Evolutionary conservation across 768 basidiomycete genomes (phyloP).

Genomic region (Lyophyllum shimeji): DNA sequence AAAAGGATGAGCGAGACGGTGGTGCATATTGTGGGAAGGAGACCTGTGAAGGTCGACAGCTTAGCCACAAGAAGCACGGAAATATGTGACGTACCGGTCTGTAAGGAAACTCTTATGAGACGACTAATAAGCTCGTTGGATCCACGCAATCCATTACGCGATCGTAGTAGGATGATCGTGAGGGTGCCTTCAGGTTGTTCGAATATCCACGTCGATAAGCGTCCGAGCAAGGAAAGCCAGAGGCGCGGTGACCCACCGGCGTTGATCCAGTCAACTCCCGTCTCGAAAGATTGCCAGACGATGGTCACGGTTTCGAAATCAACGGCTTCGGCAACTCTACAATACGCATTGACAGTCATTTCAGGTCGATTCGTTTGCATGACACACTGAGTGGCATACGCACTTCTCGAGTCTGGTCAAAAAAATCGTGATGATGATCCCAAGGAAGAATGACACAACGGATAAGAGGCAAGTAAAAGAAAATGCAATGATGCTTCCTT

Average conservation of each 20-base stretch:
- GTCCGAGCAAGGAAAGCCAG: background rate
- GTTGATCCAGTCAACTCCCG: constrained; percentile 11
- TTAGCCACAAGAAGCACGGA: background rate
- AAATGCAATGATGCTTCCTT: background rate
- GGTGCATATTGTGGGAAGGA: background rate
- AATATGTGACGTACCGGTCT: constrained; percentile 22
- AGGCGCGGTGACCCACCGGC: constrained; percentile 6
- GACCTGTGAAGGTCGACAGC: background rate
- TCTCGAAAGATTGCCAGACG: constrained; percentile 19
- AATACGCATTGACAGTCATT: background rate
- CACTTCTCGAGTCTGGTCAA: constrained; percentile 8
- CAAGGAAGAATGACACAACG: background rate
- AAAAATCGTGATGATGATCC: constrained; percentile 4
- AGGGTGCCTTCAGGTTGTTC: constrained; percentile 12
- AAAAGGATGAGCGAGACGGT: background rate
- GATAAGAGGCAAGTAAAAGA: constrained; percentile 1
- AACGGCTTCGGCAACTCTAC: constrained; percentile 1
- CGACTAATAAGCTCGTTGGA: constrained; percentile 33
- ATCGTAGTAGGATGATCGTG: constrained; percentile 21
- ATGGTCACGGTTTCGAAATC: constrained; percentile 9
- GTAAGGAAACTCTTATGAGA: constrained; percentile 32
- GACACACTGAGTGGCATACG: background rate
- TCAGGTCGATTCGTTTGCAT: background rate
- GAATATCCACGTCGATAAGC: too few relatives aligned
- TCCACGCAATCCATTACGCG: constrained; percentile 31